Conservation (phyloP, 257 asterid genomes). For the Solanum lignicaule region DNA sequence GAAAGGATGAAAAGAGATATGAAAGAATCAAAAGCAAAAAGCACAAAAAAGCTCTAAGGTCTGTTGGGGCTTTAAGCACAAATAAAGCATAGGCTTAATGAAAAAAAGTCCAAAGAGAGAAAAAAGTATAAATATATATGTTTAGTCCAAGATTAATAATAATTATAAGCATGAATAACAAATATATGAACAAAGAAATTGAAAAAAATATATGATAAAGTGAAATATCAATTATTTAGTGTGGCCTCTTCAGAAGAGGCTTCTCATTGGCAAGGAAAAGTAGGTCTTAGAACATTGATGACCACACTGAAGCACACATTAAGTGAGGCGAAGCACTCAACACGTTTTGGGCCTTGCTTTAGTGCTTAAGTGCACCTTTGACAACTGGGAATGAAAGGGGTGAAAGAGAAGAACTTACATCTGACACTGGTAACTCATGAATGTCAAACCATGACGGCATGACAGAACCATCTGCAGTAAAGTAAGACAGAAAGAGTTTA, state of each 20-base stretch:
- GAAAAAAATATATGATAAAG: not conserved
- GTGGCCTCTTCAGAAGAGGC: not conserved
- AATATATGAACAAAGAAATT: not conserved
- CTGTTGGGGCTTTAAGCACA: not conserved
- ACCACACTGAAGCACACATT: not conserved
- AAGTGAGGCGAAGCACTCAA: not conserved
- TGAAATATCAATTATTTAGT: not conserved
- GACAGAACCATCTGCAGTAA: constrained; percentile 69
- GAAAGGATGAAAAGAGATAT: not conserved
- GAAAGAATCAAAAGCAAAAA: not conserved
- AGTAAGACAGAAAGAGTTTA: not conserved
- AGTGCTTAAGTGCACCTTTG: not conserved
- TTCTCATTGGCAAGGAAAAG: not conserved
- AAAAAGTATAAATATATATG: not conserved
- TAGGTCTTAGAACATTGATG: not conserved
- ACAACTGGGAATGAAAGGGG: not conserved
- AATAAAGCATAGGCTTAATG: not conserved
- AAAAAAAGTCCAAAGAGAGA: not conserved
- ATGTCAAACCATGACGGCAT: constrained; percentile 99
- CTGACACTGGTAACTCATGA: constrained; percentile 81
- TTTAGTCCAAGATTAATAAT: not conserved
- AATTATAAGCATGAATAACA: not conserved
- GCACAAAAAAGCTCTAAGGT: not conserved
- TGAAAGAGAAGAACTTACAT: constrained; percentile 46
- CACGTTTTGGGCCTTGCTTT: not conserved